phyloP scores from a whole-genome alignment of 192 early-diverging fungal genomes.

The Haplosporangium gracile region DNA sequence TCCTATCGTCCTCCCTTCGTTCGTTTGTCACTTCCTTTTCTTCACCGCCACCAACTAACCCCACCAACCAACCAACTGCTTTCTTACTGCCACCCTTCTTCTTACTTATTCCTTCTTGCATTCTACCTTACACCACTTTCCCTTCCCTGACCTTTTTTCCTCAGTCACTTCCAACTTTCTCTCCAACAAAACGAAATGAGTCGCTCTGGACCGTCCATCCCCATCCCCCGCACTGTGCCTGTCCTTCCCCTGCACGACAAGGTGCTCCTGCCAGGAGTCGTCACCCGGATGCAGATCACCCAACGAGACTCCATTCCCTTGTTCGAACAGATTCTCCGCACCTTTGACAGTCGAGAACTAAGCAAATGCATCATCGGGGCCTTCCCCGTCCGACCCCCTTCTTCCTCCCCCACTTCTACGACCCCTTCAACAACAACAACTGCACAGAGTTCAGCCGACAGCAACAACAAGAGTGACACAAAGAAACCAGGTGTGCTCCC shows the following conservation, averaged over 20 bases:
- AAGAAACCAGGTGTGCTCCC: slow-evolving; percentile 10
- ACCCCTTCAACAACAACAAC: not conserved
- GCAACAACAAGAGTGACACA: not conserved
- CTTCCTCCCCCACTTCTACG: not conserved
- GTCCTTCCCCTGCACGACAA: slow-evolving; percentile 66
- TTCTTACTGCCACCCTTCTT: not conserved
- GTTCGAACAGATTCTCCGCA: slow-evolving; percentile 61
- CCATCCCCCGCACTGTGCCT: slow-evolving; percentile 60
- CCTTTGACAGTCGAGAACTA: slow-evolving; percentile 52
- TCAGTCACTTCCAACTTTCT: not conserved
- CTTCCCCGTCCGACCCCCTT: slow-evolving; percentile 44
- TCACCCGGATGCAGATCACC: slow-evolving; percentile 68
- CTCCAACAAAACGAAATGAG: slow-evolving; percentile 17
- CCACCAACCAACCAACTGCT: too few relatives aligned
- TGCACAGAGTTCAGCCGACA: not conserved
- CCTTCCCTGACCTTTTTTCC: not conserved
- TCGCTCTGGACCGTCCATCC: slow-evolving; percentile 35
- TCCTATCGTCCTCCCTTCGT: too few relatives aligned
- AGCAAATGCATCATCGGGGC: slow-evolving; percentile 59
- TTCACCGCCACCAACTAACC: not conserved
- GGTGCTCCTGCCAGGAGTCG: slow-evolving; percentile 76
- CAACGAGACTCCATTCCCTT: slow-evolving; percentile 68
- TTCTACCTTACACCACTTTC: not conserved
- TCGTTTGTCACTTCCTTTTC: not conserved
- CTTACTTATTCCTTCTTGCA: not conserved